These are phyloP conservation scores for Durio zibethinus DNA, from an alignment of 345 rosid genomes.

Conservation along the genomic window DNA sequence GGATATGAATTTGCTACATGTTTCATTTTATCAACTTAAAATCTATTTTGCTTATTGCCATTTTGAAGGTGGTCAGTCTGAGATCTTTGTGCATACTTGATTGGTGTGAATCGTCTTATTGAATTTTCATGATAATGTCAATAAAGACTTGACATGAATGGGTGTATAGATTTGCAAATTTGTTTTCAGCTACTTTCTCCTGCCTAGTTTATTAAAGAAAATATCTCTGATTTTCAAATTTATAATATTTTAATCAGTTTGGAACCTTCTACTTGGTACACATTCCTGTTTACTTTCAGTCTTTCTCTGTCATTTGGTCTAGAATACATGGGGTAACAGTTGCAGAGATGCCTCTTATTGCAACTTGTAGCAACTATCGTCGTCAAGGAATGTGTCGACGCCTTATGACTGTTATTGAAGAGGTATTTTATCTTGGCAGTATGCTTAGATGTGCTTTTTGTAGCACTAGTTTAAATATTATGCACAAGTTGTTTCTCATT, in stretches of 20 bases:
- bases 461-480: neutral
- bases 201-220: neutral
- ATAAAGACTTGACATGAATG: neutral
- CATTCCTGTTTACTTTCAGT: neutral
- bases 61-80: neutral
- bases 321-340: conserved; percentile 80
- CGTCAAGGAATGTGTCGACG: conserved; percentile 91
- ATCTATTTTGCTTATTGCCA: neutral
- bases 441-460: neutral
- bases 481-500: neutral
- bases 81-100: neutral
- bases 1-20: neutral
- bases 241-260: conserved; percentile 6
- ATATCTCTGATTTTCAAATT: neutral
- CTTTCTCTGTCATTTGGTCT: neutral
- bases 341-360: conserved; percentile 98
- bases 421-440: conserved; percentile 40
- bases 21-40: neutral
- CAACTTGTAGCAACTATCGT: conserved; percentile 84
- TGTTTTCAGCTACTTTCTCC: neutral
- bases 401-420: conserved; percentile 73
- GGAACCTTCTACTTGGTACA: neutral
- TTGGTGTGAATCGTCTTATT: neutral
- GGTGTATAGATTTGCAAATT: neutral
- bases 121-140: neutral